phyloP scores from a whole-genome alignment of 352 stramenopile genomes.

The Globisporangium alternatum region DNA sequence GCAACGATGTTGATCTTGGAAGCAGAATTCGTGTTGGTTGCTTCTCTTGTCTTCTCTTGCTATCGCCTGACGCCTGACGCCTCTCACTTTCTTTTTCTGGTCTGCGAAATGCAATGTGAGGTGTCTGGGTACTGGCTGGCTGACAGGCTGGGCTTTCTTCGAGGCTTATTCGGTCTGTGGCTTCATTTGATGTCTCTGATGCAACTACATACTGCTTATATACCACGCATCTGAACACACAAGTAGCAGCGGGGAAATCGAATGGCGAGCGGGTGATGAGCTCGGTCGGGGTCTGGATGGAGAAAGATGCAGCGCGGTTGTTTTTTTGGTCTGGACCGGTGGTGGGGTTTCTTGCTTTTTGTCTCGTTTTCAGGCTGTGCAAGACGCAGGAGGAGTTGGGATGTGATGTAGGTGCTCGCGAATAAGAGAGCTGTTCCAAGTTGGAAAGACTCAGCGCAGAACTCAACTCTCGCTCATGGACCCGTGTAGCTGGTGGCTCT shows the following conservation, averaged over 20 bases:
- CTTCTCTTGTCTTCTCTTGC: not conserved
- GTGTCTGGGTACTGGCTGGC: not conserved
- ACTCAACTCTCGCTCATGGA: constrained; percentile 3
- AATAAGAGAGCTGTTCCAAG: not conserved
- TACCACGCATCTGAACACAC: constrained; percentile 9
- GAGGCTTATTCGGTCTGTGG: not conserved
- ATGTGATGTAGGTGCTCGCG: not conserved
- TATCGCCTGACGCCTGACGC: not conserved
- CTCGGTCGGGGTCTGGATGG: constrained; percentile 2
- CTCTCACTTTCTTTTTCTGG: constrained; percentile 10
- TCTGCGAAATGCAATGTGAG: not conserved
- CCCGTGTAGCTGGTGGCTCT: constrained; percentile 53
- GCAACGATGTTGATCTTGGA: constrained; percentile 1
- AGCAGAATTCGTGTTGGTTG: not conserved
- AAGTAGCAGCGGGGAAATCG: constrained; percentile 2
- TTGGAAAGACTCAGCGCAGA: not conserved
- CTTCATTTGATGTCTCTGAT: constrained; percentile 9
- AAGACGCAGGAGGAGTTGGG: not conserved
- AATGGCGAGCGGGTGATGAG: constrained; percentile 1
- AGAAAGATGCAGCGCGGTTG: constrained; percentile 8
- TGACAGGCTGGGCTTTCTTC: constrained; percentile 1
- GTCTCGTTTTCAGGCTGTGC: constrained; percentile 10
- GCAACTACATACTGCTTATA: constrained; percentile 11
- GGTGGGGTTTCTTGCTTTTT: constrained; percentile 1
- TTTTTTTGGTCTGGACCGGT: constrained; percentile 1